phyloP scores from a whole-genome alignment of 2,329 filamentous ascomycete genomes.

The Talaromyces islandicus region DNA sequence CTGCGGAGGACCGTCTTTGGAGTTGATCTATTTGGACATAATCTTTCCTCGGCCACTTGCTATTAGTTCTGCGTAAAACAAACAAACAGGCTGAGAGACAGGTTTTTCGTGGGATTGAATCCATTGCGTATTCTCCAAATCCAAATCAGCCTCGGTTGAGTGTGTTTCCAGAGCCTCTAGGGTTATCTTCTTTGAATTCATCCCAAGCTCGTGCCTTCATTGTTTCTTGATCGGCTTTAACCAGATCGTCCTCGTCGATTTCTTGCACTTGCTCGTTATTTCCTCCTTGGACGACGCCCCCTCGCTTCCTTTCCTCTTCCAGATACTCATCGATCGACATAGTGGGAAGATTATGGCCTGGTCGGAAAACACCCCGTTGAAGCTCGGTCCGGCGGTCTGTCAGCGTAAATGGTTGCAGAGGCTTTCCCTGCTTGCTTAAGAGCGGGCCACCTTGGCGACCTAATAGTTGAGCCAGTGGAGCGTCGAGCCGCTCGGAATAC shows the following conservation, averaged over 20 bases:
- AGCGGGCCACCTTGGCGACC: conserved; percentile 60
- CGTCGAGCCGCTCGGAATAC: conserved; percentile 71
- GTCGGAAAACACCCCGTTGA: conserved; percentile 74
- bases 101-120: background rate
- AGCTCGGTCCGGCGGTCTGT: conserved; percentile 70
- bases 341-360: conserved; percentile 88
- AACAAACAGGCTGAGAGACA: background rate
- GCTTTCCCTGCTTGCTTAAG: conserved; percentile 72
- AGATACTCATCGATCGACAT: conserved; percentile 98
- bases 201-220: conserved; percentile 95
- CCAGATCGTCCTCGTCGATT: conserved; percentile 82
- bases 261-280: conserved; percentile 63
- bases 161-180: conserved; percentile 54
- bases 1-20: background rate
- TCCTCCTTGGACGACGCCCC: conserved; percentile 86
- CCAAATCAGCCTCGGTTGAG: conserved; percentile 39
- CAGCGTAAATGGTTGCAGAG: conserved; percentile 84
- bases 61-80: background rate
- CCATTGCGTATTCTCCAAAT: background rate
- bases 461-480: conserved; percentile 49
- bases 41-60: background rate
- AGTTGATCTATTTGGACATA: background rate
- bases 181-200: conserved; percentile 85
- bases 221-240: conserved; percentile 82
- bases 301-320: conserved; percentile 77